Conservation (phyloP, 148 eudicot genomes). For the Chenopodium suecicum region DNA sequence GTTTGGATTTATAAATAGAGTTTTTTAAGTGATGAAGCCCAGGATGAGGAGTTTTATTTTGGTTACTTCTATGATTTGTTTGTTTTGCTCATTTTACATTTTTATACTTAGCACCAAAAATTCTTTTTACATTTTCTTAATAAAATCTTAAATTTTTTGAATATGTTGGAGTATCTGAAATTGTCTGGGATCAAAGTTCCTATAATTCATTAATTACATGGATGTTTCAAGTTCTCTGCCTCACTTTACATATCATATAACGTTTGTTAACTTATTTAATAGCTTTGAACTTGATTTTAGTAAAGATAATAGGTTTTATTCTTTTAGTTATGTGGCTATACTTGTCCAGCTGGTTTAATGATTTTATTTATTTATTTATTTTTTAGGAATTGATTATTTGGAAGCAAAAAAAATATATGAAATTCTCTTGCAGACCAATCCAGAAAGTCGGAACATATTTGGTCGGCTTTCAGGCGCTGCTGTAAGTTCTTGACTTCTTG, state of each 20-base stretch:
- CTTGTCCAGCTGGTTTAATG: neutral
- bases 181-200: neutral
- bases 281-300: neutral
- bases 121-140: too few species aligned
- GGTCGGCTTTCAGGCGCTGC: slow-evolving; percentile 97
- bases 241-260: neutral
- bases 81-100: neutral
- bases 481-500: slow-evolving; percentile 54
- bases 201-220: neutral
- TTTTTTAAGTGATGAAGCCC: neutral
- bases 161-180: neutral
- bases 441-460: slow-evolving; percentile 90
- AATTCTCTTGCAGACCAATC: slow-evolving; percentile 66
- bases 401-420: slow-evolving; percentile 86
- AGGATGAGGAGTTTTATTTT: neutral
- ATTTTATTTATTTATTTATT: neutral
- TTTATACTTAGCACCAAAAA: neutral
- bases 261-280: neutral
- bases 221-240: neutral
- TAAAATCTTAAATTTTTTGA: neutral
- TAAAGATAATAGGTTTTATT: neutral
- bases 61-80: neutral
- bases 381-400: slow-evolving; percentile 60
- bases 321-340: neutral
- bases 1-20: too few species aligned